Percentiles rank a stretch among this genome's conserved stretches.
Conservation (phyloP, 768 basidiomycete species). For the Trametes elegans region DNA sequence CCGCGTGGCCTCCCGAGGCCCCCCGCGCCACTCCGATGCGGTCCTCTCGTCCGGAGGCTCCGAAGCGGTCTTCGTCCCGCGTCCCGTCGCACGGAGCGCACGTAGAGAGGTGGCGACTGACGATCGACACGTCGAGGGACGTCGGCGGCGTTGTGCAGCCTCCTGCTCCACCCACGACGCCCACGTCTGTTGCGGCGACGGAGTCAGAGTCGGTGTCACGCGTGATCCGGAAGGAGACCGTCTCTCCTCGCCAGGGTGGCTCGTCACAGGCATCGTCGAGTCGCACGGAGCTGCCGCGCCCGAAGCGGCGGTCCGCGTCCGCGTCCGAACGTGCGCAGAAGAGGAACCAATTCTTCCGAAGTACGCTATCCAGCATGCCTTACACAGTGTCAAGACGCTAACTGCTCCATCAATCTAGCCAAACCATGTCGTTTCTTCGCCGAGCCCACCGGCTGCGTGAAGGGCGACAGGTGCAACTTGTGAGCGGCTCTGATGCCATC, state of each 20-base stretch:
- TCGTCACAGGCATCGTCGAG: background rate
- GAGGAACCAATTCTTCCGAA: constrained; percentile 18
- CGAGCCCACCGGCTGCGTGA: constrained; percentile 16
- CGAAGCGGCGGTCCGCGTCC: background rate
- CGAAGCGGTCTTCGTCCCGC: too few species aligned
- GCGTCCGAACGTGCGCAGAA: background rate
- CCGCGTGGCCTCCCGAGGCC: background rate
- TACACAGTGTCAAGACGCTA: background rate
- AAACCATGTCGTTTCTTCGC: constrained; percentile 21
- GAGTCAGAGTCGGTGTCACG: background rate
- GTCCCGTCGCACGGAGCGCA: background rate
- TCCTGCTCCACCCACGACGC: constrained; percentile 12
- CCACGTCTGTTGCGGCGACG: background rate
- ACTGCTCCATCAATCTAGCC: constrained; percentile 1
- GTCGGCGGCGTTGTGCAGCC: background rate
- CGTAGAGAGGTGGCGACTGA: constrained; percentile 8
- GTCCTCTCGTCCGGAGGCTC: background rate
- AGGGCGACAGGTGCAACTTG: constrained; percentile 23
- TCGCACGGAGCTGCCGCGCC: background rate
- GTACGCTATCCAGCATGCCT: background rate
- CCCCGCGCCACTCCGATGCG: too few species aligned
- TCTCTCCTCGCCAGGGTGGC: too few species aligned
- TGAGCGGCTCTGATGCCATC: background rate
- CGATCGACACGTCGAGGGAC: background rate
- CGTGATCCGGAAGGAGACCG: background rate